Conservation (phyloP, 2,329 filamentous ascomycete genomes). For the Fusarium sp. region DNA sequence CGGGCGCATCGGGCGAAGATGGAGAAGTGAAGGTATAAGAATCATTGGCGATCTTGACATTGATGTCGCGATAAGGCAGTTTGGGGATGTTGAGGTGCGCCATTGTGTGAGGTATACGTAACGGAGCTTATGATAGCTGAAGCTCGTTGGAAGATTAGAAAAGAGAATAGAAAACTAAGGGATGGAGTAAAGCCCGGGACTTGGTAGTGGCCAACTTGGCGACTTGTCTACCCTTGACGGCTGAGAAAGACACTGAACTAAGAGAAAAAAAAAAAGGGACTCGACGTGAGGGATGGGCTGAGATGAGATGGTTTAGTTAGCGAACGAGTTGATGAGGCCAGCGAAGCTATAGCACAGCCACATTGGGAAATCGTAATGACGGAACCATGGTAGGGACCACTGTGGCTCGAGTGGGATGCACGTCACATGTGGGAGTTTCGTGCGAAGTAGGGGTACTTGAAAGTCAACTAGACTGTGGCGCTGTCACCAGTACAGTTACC, state of each 20-base stretch:
- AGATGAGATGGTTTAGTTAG: slow-evolving; percentile 34
- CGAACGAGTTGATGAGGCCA: slow-evolving; percentile 46
- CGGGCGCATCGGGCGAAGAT: slow-evolving; percentile 88
- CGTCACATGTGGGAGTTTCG: slow-evolving; percentile 37
- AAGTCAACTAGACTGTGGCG: fast-evolving
- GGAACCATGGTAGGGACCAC: slow-evolving; percentile 14
- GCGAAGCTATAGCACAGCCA: slow-evolving; percentile 49
- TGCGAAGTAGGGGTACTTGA: slow-evolving; percentile 18
- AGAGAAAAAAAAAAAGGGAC: slow-evolving; percentile 40
- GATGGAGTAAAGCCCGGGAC: slow-evolving; percentile 24
- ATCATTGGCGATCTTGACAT: slow-evolving; percentile 90
- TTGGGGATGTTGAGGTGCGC: slow-evolving; percentile 53
- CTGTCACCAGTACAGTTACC: slow-evolving; percentile 9
- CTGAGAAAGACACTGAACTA: slow-evolving; percentile 25
- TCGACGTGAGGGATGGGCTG: slow-evolving; percentile 40
- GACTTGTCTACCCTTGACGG: slow-evolving; percentile 39
- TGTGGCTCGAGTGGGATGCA: slow-evolving; percentile 30
- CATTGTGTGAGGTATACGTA: slow-evolving; percentile 48
- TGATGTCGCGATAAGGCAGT: slow-evolving; percentile 93
- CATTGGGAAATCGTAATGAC: slow-evolving; percentile 32
- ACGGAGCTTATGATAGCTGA: slow-evolving; percentile 23
- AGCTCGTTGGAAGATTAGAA: slow-evolving; percentile 28
- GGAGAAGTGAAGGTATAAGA: slow-evolving; percentile 98
- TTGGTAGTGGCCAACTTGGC: slow-evolving; percentile 36
- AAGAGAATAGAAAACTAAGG: slow-evolving; percentile 11